Conservation (phyloP, 2,329 filamentous ascomycete genomes). For the Cercospora sesami region DNA sequence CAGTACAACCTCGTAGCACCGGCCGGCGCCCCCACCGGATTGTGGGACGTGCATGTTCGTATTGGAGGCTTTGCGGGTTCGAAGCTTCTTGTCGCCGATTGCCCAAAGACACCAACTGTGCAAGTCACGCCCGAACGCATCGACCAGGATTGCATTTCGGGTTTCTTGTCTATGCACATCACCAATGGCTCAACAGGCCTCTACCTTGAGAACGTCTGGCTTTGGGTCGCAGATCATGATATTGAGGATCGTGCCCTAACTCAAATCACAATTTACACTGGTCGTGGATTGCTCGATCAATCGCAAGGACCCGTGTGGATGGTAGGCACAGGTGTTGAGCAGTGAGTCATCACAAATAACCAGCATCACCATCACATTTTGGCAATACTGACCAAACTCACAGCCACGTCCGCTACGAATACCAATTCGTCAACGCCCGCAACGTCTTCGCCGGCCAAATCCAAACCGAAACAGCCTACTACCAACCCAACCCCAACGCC, state of each 20-base stretch:
- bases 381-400: too few species aligned
- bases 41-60: slow-evolving; percentile 59
- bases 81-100: slow-evolving; percentile 45
- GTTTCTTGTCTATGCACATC: slow-evolving; percentile 41
- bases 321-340: slow-evolving; percentile 68
- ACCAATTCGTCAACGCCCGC: slow-evolving; percentile 74
- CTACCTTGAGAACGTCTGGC: slow-evolving; percentile 89
- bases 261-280: slow-evolving; percentile 86
- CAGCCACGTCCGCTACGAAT: slow-evolving; percentile 66
- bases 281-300: slow-evolving; percentile 81
- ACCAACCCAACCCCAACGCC: slow-evolving; percentile 78
- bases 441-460: slow-evolving; percentile 79
- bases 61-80: slow-evolving; percentile 56
- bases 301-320: slow-evolving; percentile 59
- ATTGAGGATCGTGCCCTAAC: slow-evolving; percentile 70
- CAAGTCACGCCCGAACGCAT: slow-evolving; percentile 26
- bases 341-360: slow-evolving; percentile 33
- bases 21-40: slow-evolving; percentile 47
- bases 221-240: slow-evolving; percentile 88
- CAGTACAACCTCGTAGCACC: slow-evolving; percentile 67
- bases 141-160: slow-evolving; percentile 35
- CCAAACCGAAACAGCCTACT: slow-evolving; percentile 85
- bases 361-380: too few species aligned
- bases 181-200: slow-evolving; percentile 57
- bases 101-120: slow-evolving; percentile 39